Evolutionary conservation across 2,329 filamentous ascomycete species (phyloP).

Genomic region (Xylaria sp.): DNA sequence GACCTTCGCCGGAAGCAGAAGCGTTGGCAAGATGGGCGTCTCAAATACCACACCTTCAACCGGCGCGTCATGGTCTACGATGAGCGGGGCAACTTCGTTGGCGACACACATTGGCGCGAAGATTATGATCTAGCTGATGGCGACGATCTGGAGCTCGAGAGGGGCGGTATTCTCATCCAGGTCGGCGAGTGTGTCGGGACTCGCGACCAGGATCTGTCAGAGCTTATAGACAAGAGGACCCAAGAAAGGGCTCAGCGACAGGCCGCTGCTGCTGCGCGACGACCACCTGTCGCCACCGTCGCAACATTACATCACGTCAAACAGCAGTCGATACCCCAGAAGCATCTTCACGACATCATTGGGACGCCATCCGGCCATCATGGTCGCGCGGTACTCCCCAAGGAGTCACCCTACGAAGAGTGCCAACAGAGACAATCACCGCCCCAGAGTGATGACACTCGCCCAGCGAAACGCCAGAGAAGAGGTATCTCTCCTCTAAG

Average conservation of each 20-base stretch:
- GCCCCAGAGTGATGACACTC: conserved; percentile 42
- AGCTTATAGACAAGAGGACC: conserved; percentile 75
- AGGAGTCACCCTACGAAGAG: conserved; percentile 74
- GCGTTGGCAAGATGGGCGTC: conserved; percentile 90
- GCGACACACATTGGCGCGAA: conserved; percentile 84
- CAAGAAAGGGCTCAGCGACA: conserved; percentile 66
- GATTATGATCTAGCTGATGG: conserved; percentile 78
- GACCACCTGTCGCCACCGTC: conserved; percentile 36
- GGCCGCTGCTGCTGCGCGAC: conserved; percentile 55
- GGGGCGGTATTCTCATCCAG: conserved; percentile 80
- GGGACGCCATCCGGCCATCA: conserved; percentile 72
- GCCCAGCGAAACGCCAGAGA: conserved; percentile 56
- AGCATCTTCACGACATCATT: conserved; percentile 68
- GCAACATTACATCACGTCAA: conserved; percentile 44
- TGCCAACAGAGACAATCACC: conserved; percentile 54
- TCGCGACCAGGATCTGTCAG: conserved; percentile 80
- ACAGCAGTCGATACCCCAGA: conserved; percentile 55
- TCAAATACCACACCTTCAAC: conserved; percentile 92
- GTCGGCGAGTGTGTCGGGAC: conserved; percentile 80
- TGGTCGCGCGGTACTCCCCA: conserved; percentile 68
- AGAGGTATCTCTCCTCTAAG: conserved; percentile 53
- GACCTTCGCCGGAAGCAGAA: conserved; percentile 89
- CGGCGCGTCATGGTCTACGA: conserved; percentile 92
- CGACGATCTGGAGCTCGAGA: conserved; percentile 83
- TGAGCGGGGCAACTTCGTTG: conserved; percentile 80